phyloP scores from a whole-genome alignment of 129 eudicot species.

The Rutidosis leptorrhynchoides region DNA sequence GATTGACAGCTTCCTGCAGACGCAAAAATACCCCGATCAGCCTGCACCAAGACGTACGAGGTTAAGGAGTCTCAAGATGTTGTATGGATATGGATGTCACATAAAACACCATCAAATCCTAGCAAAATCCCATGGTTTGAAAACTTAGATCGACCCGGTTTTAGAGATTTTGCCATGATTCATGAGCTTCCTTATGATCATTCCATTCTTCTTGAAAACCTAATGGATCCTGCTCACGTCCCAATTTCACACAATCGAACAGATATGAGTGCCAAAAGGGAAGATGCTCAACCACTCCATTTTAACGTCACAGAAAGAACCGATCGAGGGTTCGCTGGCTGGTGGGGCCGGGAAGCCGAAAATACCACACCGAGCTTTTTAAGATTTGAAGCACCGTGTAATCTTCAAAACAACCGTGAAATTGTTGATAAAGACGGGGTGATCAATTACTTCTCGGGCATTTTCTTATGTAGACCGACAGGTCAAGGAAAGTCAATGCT shows the following conservation, averaged over 20 bases:
- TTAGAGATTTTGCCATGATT: conserved; percentile 63
- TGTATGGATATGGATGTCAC: conserved; percentile 98
- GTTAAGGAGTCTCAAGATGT: conserved; percentile 92
- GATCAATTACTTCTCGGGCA: conserved; percentile 63
- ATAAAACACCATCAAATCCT: conserved; percentile 60
- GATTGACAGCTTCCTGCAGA: conserved; percentile 84
- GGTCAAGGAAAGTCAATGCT: conserved; percentile 97
- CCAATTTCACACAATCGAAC: conserved; percentile 96
- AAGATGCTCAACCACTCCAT: conserved; percentile 75
- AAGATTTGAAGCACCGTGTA: conserved; percentile 94
- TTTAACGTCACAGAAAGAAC: conserved; percentile 80
- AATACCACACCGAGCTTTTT: conserved; percentile 49
- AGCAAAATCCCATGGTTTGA: conserved; percentile 85
- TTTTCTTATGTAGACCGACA: conserved; percentile 79
- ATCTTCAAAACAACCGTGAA: conserved; percentile 75
- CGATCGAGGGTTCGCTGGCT: conserved; percentile 86
- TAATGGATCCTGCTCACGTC: conserved; percentile 97
- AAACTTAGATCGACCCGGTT: conserved; percentile 72
- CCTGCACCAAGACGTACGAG: conserved; percentile 71
- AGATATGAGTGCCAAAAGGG: conserved; percentile 80
- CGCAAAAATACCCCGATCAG: conserved; percentile 78
- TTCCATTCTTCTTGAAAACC: conserved; percentile 93
- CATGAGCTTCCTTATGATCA: conserved; percentile 97
- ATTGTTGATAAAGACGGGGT: conserved; percentile 63
- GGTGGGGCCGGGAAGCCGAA: conserved; percentile 80